These are phyloP conservation scores for Suhomyces taliae DNA, from an alignment of 1,139 yeast species.

Conservation along the genomic window DNA sequence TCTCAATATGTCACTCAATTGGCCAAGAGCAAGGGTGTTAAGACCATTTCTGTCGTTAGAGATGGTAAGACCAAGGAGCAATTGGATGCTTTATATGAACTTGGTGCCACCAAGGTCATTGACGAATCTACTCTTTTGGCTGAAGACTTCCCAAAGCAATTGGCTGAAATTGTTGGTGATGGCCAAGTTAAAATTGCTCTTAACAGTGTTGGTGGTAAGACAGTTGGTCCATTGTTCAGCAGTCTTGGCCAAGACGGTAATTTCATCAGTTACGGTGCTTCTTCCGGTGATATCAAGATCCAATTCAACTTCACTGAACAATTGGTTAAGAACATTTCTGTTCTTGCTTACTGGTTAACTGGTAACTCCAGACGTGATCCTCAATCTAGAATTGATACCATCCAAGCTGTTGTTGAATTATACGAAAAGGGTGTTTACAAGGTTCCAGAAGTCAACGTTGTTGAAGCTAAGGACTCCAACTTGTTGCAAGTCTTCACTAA, in stretches of 20 bases:
- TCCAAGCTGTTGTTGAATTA: slow-evolving; percentile 13
- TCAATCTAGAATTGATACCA: slow-evolving; percentile 16
- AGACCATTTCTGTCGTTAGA: slow-evolving; percentile 32
- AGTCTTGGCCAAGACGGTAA: slow-evolving; percentile 27
- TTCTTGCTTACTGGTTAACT: slow-evolving; percentile 21
- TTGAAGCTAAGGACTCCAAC: slow-evolving; percentile 7
- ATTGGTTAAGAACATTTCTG: slow-evolving; percentile 20
- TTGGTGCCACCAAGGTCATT: slow-evolving; percentile 36
- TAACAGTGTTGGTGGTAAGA: slow-evolving; percentile 33
- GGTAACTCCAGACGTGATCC: slow-evolving; percentile 18
- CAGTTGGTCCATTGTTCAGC: slow-evolving; percentile 24
- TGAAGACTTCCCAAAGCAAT: slow-evolving; percentile 12
- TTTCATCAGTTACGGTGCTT: slow-evolving; percentile 32
- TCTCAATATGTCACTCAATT: slow-evolving; percentile 32
- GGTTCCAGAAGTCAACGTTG: slow-evolving; percentile 10
- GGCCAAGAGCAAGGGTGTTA: slow-evolving; percentile 24
- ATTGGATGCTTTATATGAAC: slow-evolving; percentile 21
- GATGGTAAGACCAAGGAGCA: slow-evolving; percentile 29
- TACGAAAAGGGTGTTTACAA: slow-evolving; percentile 13
- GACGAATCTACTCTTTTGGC: slow-evolving; percentile 23
- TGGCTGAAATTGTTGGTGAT: slow-evolving; percentile 15
- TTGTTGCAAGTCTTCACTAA: not conserved
- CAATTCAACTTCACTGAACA: slow-evolving; percentile 16
- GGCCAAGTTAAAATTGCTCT: slow-evolving; percentile 31
- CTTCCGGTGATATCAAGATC: slow-evolving; percentile 13